Base-by-base conservation (phyloP, 768 basidiomycete species). In the Pleurotus tuoliensis region DNA sequence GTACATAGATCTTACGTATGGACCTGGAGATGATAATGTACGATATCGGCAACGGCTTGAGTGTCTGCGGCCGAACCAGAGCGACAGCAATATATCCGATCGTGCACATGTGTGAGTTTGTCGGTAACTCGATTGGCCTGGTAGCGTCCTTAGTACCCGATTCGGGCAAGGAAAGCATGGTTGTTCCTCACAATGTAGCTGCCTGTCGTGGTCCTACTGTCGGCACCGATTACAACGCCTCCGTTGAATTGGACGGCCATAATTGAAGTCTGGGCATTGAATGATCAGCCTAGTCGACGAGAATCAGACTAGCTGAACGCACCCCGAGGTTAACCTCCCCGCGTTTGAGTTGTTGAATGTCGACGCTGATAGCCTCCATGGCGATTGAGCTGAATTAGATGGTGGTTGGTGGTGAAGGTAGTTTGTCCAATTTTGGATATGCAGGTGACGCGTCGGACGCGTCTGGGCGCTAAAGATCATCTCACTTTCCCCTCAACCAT, bases 21-120 rank as follows among this genome's bases (percentile, higher is more conserved):
- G 70, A 91, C 74, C 69, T 94, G 93, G 30, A 92, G 81, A 59
- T 86, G 76, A 68, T 88, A 86, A 67, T 94, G 91, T 9, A 96
- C 91, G 11, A 84, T 76, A 69, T 99, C 97, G 55, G 97, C 96
- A 27, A 99, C 79, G 49, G 95, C 94, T 71, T 97, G 97, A 2
- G 97, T 99, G 70, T 99, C 96, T 20, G 96, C 96, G 46, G 96
- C 92, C 62, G 94, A 97, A 49, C 97, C 97, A 43, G 94, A 97
- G 58, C 97, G 90, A 82, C 97, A 99, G 71, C 97, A 99, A 73
- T 98, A 99, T 71, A 98, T 92, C 63, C 94, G 92, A 74, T 99
- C 97, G 71, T 98, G 94, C 63, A 99, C 81, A 69, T 92, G 84
- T 2, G 95, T 97, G 59, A 98, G 82, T 76, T 99, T 99, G 81